Evolutionary conservation across 2,329 filamentous ascomycete genomes (phyloP).

Genomic region (Colletotrichum liriopes): DNA sequence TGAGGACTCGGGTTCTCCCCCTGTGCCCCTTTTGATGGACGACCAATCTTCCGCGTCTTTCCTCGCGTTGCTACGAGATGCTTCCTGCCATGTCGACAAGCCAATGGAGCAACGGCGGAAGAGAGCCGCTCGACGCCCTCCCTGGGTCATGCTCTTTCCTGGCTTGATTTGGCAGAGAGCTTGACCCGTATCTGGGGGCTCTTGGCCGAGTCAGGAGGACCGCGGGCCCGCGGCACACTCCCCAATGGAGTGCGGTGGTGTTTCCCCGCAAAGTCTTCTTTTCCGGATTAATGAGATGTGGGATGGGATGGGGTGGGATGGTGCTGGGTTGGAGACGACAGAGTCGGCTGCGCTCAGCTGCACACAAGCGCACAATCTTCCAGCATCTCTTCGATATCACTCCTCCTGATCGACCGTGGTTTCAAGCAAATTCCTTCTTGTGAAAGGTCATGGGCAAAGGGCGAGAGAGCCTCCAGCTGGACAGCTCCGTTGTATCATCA

Average conservation of each 20-base stretch:
- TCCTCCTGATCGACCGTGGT: neutral
- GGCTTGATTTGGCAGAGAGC: neutral
- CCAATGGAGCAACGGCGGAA: neutral
- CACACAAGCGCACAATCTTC: neutral
- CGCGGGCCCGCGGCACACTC: neutral
- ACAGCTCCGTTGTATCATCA: neutral
- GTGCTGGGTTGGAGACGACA: neutral
- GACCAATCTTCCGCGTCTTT: neutral
- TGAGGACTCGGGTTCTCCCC: neutral
- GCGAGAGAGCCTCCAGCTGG: neutral
- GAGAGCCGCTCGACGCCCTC: neutral
- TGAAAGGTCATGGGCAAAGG: neutral
- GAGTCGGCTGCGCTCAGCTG: neutral
- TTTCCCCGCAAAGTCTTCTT: conserved; percentile 20
- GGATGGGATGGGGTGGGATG: no score
- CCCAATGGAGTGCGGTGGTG: neutral
- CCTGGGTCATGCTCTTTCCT: neutral
- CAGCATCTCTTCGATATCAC: neutral
- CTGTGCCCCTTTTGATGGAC: neutral
- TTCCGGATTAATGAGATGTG: neutral
- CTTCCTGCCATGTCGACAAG: neutral
- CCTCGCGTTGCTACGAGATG: neutral
- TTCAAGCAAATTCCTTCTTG: neutral
- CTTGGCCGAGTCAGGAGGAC: conserved; percentile 1
- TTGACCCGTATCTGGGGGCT: neutral